phyloP scores from a whole-genome alignment of 805 yeast genomes.

The Yarrowia yakushimensis region DNA sequence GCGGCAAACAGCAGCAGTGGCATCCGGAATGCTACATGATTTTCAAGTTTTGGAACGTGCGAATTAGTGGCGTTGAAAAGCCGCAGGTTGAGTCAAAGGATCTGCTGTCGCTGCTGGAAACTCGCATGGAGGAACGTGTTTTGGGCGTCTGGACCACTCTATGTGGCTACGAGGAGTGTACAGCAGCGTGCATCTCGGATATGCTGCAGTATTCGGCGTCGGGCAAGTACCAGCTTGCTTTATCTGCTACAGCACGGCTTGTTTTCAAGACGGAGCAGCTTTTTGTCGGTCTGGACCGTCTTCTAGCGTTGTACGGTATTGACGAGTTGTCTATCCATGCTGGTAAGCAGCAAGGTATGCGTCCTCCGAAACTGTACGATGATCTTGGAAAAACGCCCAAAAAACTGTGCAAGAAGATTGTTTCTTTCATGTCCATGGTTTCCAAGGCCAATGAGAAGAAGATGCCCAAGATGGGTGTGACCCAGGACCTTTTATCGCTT shows the following conservation, averaged over 20 bases:
- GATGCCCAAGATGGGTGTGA: slow-evolving; percentile 30
- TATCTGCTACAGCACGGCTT: slow-evolving; percentile 64
- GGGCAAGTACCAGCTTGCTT: slow-evolving; percentile 64
- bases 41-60: slow-evolving; percentile 92
- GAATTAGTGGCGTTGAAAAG: slow-evolving; percentile 44
- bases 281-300: slow-evolving; percentile 67
- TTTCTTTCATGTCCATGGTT: slow-evolving; percentile 80
- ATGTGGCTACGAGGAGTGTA: slow-evolving; percentile 83
- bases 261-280: slow-evolving; percentile 71
- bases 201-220: slow-evolving; percentile 83
- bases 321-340: slow-evolving; percentile 25
- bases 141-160: slow-evolving; percentile 78
- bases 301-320: slow-evolving; percentile 35
- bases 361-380: slow-evolving; percentile 25
- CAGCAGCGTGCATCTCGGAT: slow-evolving; percentile 85
- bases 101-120: slow-evolving; percentile 45
- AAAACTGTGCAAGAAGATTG: slow-evolving; percentile 80
- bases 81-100: background rate
- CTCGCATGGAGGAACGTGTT: slow-evolving; percentile 57
- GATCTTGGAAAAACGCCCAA: slow-evolving; percentile 60
- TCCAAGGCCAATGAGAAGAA: slow-evolving; percentile 50
- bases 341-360: background rate
- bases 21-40: slow-evolving; percentile 99
- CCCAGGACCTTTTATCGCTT: slow-evolving; percentile 57
- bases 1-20: slow-evolving; percentile 94